phyloP scores from a whole-genome alignment of 225 moss, liverwort and hornwort genomes.

The Neckera pumila region DNA sequence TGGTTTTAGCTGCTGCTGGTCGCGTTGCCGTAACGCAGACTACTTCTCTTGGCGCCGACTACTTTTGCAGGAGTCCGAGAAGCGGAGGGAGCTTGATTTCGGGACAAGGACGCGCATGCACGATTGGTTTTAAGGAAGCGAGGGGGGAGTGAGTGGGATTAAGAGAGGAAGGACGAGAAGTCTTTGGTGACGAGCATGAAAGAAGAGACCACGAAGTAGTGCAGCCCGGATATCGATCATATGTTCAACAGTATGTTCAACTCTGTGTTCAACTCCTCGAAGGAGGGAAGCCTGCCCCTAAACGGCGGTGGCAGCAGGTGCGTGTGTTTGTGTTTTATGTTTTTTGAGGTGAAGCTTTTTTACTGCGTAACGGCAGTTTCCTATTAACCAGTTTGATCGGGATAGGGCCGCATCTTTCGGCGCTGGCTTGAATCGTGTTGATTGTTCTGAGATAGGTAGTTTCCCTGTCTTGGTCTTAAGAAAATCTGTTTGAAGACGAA shows the following conservation, averaged over 20 bases:
- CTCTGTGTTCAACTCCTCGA: conserved; percentile 15
- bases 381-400: neutral
- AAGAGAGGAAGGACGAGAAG: neutral
- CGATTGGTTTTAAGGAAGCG: neutral
- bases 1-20: neutral
- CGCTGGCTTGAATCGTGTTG: neutral
- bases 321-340: neutral
- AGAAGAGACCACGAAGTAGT: conserved; percentile 21
- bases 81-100: neutral
- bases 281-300: conserved; percentile 5
- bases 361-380: neutral
- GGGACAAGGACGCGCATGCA: neutral
- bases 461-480: neutral
- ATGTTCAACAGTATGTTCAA: conserved; percentile 29
- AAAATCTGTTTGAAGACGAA: neutral
- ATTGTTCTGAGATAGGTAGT: neutral
- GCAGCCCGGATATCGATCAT: conserved; percentile 9
- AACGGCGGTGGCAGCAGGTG: conserved; percentile 34
- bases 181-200: conserved; percentile 22
- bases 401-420: neutral
- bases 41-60: neutral
- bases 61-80: neutral
- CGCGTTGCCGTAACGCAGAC: neutral
- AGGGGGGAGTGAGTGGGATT: neutral
- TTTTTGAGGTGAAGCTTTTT: neutral